Evolutionary conservation across 139 green algal genomes (phyloP).

Genomic region (Edaphochlamys debaryana): DNA sequence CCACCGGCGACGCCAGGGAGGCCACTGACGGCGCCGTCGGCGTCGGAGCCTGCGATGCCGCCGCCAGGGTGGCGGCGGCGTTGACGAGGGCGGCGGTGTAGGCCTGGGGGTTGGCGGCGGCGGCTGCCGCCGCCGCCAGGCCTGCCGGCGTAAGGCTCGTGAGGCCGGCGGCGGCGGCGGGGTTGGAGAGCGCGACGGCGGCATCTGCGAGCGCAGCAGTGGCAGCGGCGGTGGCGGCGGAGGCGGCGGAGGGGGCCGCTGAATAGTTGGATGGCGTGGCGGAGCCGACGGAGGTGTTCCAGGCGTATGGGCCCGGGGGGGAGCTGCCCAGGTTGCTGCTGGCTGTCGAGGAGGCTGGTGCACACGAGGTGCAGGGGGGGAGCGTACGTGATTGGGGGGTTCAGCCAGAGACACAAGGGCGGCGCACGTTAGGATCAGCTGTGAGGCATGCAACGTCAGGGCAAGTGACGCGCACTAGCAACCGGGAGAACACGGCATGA

Average conservation of each 20-base stretch:
- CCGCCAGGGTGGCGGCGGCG: background rate
- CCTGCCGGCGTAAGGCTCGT: background rate
- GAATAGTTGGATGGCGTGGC: background rate
- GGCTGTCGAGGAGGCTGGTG: too few relatives aligned
- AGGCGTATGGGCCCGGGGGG: too few relatives aligned
- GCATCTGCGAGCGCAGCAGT: background rate
- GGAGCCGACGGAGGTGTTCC: background rate
- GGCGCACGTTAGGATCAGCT: too few relatives aligned
- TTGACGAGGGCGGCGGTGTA: constrained; percentile 4
- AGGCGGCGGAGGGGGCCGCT: background rate
- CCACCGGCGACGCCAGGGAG: background rate
- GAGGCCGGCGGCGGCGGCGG: background rate
- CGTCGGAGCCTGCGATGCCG: background rate
- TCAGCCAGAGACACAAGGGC: too few relatives aligned
- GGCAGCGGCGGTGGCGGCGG: background rate
- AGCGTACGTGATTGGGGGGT: too few relatives aligned
- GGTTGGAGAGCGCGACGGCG: background rate
- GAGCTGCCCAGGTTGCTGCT: too few relatives aligned
- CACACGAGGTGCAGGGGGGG: too few relatives aligned
- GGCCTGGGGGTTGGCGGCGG: background rate
- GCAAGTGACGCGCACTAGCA: too few relatives aligned
- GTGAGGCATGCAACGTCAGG: too few relatives aligned
- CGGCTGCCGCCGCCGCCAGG: background rate
- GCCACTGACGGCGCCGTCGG: too few relatives aligned
- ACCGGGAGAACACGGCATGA: too few relatives aligned